Evolutionary conservation across 352 stramenopile species (phyloP), one percentile per base, ranked within the genome.

Genomic region (Globisporangium recalcitrans): DNA sequence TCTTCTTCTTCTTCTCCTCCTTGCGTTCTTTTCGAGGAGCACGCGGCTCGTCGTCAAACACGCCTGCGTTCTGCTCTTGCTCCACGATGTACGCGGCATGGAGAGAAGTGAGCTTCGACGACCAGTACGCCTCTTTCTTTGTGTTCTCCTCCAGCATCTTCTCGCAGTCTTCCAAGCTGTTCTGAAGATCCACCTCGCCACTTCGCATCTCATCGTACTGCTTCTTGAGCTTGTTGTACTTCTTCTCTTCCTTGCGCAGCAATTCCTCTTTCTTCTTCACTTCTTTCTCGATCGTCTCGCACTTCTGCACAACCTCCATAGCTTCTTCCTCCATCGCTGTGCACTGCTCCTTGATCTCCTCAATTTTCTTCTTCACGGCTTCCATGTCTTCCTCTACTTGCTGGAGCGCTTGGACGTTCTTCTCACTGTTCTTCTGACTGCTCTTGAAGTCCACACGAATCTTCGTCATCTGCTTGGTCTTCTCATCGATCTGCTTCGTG

Each of bases 281-380:
- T 13, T 96, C 69, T 49, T 90, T 75, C 71, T 98, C 88, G 6
- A 97, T 89, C 34, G 77, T 59, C 74, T 99, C 95, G 55, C 94
- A 97, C 14, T 90, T 93, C 55, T 95, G 62, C n/a, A 91, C 70
- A 36, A 99, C 91, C 32, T 88, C 80, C 52, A 96, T 76, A 0
- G 96, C 96, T 47, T 97, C 89, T 24, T 97, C 84, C 63, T 98
- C 94, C 61, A 99, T 93, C 5, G 77, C 77, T 54, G 91, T 90
- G 55, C 97, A 90, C 71, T 98, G 91, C 11, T 74, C 68, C 34
- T 90, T 82, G 47, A 97, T 96, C 36, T 85, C 68, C 29, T 96
- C 82, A 32, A 98, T 82, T 21, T 88, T 88, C 36, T 78, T 71
- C 11, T 82, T 78, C 3, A 73, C 80, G 32, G 79, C 74, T 58